Base-by-base conservation (phyloP, 495 filamentous ascomycete species). In the Alectoria sarmentosa region DNA sequence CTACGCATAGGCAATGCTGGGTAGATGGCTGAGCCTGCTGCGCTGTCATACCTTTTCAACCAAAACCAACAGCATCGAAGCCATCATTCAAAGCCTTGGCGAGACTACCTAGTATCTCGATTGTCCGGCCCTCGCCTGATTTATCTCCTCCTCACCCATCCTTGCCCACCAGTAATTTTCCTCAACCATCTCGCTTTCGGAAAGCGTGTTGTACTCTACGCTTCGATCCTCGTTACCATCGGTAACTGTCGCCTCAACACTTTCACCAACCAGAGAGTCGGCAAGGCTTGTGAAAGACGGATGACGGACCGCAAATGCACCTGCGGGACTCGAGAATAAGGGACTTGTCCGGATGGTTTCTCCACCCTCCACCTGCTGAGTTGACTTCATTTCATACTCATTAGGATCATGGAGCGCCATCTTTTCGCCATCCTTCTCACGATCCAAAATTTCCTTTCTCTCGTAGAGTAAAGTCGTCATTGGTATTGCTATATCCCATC, bases 131-230 rank as follows among this genome's bases (percentile, higher is more conserved):
- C 62, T 26, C 54, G 62, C 62, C 49, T 37, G 55, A 8, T 38
- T 41, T 3, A 69, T 63, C 39, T 66, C 65, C 7, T 66, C 65
- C 38, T 66, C 60, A 19, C 63, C 67, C n/a, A 66, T 30, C 37
- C 61, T 48, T 0, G 77, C 79, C 74, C 76, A 81, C 80, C 79
- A 82, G 60, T 76, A 71, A 58, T 82, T 78, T 26, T 82, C 77
- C 61, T 75, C 73, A 0, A 73, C 38, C 60, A 69, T 66, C 14
- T 64, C 60, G 7, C 57, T 42, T 28, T 66, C 64, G 9, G 67
- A 37, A 10, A 69, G 58, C 7, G 37, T 46, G 5, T 69, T 59
- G 58, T 77, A 70, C 21, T 68, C 62, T 14, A 69, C 28, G 11
- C 63, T 61, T 34, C 65, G 28, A 56, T 17, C 34, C 14, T 42